Percentiles rank a stretch among this genome's conserved stretches.
Evolutionary conservation across 768 basidiomycete species (phyloP).

Genomic region (Mycena vulgaris): DNA sequence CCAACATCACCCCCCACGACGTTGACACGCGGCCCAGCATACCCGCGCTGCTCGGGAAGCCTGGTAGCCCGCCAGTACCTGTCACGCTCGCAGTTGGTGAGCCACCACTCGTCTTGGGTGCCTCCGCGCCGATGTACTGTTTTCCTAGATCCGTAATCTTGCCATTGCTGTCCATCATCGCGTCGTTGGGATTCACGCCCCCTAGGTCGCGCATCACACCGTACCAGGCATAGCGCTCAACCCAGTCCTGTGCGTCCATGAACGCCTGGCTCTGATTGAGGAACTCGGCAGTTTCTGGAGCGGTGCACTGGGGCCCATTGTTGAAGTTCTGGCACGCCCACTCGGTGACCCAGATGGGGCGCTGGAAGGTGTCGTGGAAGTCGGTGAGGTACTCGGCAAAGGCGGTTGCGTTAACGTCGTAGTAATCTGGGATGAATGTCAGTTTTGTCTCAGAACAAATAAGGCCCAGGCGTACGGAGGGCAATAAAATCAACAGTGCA

Average conservation of each 20-base stretch:
- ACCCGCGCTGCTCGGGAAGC: constrained; percentile 9
- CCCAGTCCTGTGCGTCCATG: constrained; percentile 67
- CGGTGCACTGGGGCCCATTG: constrained; percentile 61
- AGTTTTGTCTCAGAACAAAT: background rate
- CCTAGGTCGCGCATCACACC: constrained; percentile 68
- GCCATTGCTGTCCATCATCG: constrained; percentile 59
- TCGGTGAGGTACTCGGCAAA: constrained; percentile 66
- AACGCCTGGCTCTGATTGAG: constrained; percentile 67
- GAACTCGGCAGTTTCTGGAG: constrained; percentile 60
- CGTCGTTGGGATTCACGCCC: constrained; percentile 67
- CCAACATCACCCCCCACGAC: constrained; percentile 15
- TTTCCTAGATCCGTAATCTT: constrained; percentile 62
- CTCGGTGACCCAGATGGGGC: constrained; percentile 73
- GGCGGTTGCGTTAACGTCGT: constrained; percentile 64
- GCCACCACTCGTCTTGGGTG: constrained; percentile 33
- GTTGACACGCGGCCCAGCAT: constrained; percentile 2
- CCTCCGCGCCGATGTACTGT: constrained; percentile 60
- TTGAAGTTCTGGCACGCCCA: constrained; percentile 72
- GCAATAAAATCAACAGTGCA: constrained; percentile 74
- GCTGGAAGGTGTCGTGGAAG: constrained; percentile 66
- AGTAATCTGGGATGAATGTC: constrained; percentile 56
- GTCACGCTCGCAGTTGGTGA: constrained; percentile 9
- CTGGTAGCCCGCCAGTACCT: constrained; percentile 18
- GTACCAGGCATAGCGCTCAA: constrained; percentile 76
- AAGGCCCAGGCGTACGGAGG: constrained; percentile 55